Conservation (phyloP, 2,329 filamentous ascomycete genomes). For the Aspergillus felis region DNA sequence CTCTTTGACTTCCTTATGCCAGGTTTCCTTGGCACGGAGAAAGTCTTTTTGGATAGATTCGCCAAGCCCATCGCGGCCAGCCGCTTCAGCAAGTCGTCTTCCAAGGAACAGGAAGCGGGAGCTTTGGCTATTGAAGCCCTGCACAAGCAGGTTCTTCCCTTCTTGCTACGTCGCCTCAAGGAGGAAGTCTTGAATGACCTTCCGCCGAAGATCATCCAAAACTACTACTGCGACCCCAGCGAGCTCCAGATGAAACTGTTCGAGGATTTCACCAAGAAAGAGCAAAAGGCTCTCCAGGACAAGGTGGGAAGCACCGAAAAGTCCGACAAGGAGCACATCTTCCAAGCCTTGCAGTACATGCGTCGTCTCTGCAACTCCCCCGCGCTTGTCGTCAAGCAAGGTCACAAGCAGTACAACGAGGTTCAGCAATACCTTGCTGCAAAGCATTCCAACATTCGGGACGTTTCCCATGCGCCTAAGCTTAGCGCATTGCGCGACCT, state of each 20-base stretch:
- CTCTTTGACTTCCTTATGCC: conserved; percentile 99
- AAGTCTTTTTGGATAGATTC: conserved; percentile 93
- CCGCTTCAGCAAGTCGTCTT: conserved; percentile 93
- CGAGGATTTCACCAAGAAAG: conserved; percentile 92
- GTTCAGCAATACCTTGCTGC: conserved; percentile 76
- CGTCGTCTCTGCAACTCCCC: conserved; percentile 98
- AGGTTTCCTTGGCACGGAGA: conserved; percentile 91
- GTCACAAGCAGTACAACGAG: conserved; percentile 82
- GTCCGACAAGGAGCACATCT: conserved; percentile 95
- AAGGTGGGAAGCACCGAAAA: conserved; percentile 84
- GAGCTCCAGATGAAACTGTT: conserved; percentile 93
- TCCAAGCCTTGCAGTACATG: conserved; percentile 99
- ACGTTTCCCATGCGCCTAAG: conserved; percentile 86
- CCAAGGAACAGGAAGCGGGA: conserved; percentile 95
- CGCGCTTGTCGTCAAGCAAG: conserved; percentile 91
- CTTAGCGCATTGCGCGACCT: conserved; percentile 84
- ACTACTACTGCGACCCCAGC: conserved; percentile 97
- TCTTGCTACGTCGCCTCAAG: conserved; percentile 91
- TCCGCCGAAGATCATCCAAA: conserved; percentile 96
- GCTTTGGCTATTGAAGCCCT: conserved; percentile 96
- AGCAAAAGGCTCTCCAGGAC: conserved; percentile 79
- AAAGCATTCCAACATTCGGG: conserved; percentile 76
- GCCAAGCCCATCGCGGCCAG: conserved; percentile 93
- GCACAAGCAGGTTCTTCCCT: conserved; percentile 95
- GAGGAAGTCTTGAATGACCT: conserved; percentile 96